Percentiles rank a stretch among this genome's conserved stretches.
Evolutionary conservation across 352 stramenopile species (phyloP).

Genomic region (Phytopythium boreale): DNA sequence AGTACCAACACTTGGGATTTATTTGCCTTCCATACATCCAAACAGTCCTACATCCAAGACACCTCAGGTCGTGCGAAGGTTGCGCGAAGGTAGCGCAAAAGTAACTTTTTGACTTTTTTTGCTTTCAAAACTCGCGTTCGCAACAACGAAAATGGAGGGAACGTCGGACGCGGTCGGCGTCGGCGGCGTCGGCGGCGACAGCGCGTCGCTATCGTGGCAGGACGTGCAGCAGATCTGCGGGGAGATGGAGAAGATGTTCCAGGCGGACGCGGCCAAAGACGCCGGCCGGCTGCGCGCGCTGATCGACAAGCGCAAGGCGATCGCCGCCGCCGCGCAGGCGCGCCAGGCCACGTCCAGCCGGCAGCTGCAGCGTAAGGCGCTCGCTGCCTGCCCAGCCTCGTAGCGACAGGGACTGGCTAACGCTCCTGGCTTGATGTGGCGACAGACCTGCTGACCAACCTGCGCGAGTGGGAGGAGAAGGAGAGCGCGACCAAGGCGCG

Average conservation of each 20-base stretch:
- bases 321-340: constrained; percentile 35
- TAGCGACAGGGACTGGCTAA: background rate
- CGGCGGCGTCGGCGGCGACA: constrained; percentile 7
- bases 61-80: constrained; percentile 12
- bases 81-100: constrained; percentile 23
- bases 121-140: constrained; percentile 10
- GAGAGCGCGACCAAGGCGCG: constrained; percentile 33
- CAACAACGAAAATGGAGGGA: constrained; percentile 21
- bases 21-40: too few species aligned
- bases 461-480: constrained; percentile 69
- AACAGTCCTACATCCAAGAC: too few species aligned
- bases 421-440: too few species aligned
- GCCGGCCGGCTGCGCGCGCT: constrained; percentile 48
- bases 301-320: constrained; percentile 60
- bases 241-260: constrained; percentile 63
- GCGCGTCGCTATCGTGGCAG: constrained; percentile 41
- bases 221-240: constrained; percentile 69
- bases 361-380: constrained; percentile 50
- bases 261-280: constrained; percentile 57
- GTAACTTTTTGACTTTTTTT: too few species aligned
- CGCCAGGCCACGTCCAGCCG: constrained; percentile 46
- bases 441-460: constrained; percentile 52
- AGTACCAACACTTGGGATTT: too few species aligned
- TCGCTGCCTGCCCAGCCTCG: background rate
- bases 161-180: constrained; percentile 9